phyloP scores from a whole-genome alignment of 2,329 filamentous ascomycete species.

The Aspergillus sclerotialis region DNA sequence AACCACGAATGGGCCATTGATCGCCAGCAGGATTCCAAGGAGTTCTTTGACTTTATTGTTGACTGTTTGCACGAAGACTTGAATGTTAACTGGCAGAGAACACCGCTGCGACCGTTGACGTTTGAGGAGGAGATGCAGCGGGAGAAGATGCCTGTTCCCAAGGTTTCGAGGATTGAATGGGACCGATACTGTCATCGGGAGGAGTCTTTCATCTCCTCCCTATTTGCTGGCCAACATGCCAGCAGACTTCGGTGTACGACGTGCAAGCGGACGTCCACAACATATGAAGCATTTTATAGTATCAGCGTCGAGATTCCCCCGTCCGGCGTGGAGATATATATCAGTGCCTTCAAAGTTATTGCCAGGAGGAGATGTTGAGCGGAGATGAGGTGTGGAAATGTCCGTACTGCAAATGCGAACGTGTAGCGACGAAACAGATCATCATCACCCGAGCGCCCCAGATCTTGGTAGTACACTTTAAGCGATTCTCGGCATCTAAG shows the following conservation, averaged over 20 bases:
- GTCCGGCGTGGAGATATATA: slow-evolving; percentile 53
- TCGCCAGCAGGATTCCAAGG: slow-evolving; percentile 83
- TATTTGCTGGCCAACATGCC: slow-evolving; percentile 69
- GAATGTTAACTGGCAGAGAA: slow-evolving; percentile 58
- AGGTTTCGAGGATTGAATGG: slow-evolving; percentile 71
- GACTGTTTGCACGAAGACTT: slow-evolving; percentile 81
- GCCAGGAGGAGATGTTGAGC: slow-evolving; percentile 58
- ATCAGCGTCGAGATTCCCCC: slow-evolving; percentile 65
- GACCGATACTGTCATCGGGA: slow-evolving; percentile 61
- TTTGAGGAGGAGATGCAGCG: slow-evolving; percentile 54
- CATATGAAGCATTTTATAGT: slow-evolving; percentile 64
- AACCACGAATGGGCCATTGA: slow-evolving; percentile 64
- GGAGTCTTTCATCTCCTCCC: slow-evolving; percentile 67
- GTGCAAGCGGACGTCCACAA: slow-evolving; percentile 58
- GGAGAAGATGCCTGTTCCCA: slow-evolving; percentile 53
- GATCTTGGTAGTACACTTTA: slow-evolving; percentile 70
- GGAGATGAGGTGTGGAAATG: slow-evolving; percentile 67
- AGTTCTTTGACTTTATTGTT: slow-evolving; percentile 78
- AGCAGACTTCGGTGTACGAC: slow-evolving; percentile 55
- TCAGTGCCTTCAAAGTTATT: slow-evolving; percentile 64
- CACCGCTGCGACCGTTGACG: slow-evolving; percentile 52
- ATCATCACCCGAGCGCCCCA: slow-evolving; percentile 72
- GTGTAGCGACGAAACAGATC: slow-evolving; percentile 62
- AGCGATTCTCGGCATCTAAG: slow-evolving; percentile 57
- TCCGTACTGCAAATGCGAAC: slow-evolving; percentile 63